These are phyloP conservation scores for Reutealis trisperma DNA, from an alignment of 345 rosid species.

Conservation along the genomic window DNA sequence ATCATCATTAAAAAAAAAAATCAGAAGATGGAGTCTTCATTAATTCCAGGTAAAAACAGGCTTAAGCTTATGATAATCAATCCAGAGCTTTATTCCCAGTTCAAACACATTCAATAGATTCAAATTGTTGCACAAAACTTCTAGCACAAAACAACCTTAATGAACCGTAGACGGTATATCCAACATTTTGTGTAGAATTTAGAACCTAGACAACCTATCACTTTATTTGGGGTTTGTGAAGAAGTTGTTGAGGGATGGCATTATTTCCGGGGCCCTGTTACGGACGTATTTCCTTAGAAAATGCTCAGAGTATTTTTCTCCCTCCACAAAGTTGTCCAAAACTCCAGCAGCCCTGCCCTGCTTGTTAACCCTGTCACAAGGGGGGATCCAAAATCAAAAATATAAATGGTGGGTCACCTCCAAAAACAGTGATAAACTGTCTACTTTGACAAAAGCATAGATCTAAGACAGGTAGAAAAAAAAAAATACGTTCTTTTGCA, in stretches of 20 bases:
- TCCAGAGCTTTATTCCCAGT: conserved; percentile 9
- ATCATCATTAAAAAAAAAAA: neutral
- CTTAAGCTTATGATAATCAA: neutral
- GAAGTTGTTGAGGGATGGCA: conserved; percentile 87
- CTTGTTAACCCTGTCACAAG: conserved; percentile 64
- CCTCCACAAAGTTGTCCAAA: conserved; percentile 82
- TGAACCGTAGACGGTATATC: neutral
- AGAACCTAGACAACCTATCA: neutral
- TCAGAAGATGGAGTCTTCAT: neutral
- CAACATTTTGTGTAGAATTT: neutral
- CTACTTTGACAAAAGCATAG: neutral
- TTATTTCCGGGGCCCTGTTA: conserved; percentile 72
- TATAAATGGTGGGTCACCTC: neutral
- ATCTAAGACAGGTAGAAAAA: neutral
- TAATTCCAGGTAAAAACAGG: neutral
- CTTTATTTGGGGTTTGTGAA: conserved; percentile 72
- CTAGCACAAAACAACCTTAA: neutral
- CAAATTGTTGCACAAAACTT: conserved; percentile 1
- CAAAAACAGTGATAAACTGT: neutral
- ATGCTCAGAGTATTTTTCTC: conserved; percentile 79
- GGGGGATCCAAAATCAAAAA: neutral
- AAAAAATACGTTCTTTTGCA: neutral
- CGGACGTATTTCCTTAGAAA: conserved; percentile 73
- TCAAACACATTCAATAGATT: conserved; percentile 1
- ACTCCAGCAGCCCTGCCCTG: conserved; percentile 89